Evolutionary conservation across 805 yeast species (phyloP).

Genomic region (Wickerhamomyces xylosicus): DNA sequence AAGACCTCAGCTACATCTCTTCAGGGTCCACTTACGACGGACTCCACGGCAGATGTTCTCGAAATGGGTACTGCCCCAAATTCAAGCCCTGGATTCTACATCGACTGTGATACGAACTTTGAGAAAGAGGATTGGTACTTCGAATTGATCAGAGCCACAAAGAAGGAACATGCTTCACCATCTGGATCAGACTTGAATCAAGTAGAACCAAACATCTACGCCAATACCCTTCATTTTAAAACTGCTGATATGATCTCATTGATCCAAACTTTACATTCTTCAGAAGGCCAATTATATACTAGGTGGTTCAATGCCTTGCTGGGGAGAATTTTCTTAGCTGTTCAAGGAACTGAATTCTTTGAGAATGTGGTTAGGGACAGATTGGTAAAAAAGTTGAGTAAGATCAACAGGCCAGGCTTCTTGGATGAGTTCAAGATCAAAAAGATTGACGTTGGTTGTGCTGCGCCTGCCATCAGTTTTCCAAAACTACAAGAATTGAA

Average conservation of each 20-base stretch:
- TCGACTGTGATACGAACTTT: slow-evolving; percentile 67
- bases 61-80: slow-evolving; percentile 20
- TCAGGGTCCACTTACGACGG: slow-evolving; percentile 1
- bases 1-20: slow-evolving; percentile 20
- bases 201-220: slow-evolving; percentile 52
- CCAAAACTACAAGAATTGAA: slow-evolving; percentile 61
- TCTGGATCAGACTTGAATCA: slow-evolving; percentile 18
- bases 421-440: slow-evolving; percentile 73
- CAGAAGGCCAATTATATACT: slow-evolving; percentile 74
- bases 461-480: slow-evolving; percentile 71
- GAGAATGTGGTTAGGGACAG: slow-evolving; percentile 46
- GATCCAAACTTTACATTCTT: slow-evolving; percentile 68
- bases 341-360: slow-evolving; percentile 62
- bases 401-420: slow-evolving; percentile 81
- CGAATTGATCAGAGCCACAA: slow-evolving; percentile 69
- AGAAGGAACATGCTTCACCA: slow-evolving; percentile 22
- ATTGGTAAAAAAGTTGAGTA: slow-evolving; percentile 61
- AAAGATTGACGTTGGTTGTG: slow-evolving; percentile 62
- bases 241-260: slow-evolving; percentile 65
- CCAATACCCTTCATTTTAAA: slow-evolving; percentile 62
- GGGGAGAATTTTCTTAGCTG: slow-evolving; percentile 72
- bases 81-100: slow-evolving; percentile 33
- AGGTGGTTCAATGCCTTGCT: slow-evolving; percentile 86
- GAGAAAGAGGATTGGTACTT: slow-evolving; percentile 94
- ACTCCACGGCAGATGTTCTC: slow-evolving; percentile 15